These are phyloP conservation scores for Venturia pyrina DNA, from an alignment of 2,329 filamentous ascomycete genomes.

Conservation along the genomic window DNA sequence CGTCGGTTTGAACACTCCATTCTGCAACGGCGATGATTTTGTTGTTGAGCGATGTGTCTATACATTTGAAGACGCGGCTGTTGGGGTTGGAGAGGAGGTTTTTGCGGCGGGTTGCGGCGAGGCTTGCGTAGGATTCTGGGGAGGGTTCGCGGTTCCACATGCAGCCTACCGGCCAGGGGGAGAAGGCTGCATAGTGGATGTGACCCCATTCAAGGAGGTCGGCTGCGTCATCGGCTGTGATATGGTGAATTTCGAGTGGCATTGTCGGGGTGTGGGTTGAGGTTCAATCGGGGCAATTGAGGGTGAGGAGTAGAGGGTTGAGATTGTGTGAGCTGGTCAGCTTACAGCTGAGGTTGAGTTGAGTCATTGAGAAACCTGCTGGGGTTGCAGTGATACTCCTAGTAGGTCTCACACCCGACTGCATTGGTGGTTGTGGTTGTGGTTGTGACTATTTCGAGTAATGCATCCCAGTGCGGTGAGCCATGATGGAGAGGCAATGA, in stretches of 20 bases:
- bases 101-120: conserved; percentile 6
- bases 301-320: background rate
- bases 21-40: conserved; percentile 27
- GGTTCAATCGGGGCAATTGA: background rate
- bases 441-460: background rate
- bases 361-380: background rate
- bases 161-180: background rate
- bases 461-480: background rate
- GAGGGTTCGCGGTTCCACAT: conserved; percentile 20
- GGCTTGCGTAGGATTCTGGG: conserved; percentile 9
- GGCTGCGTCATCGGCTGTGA: conserved; percentile 15
- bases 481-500: background rate
- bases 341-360: background rate
- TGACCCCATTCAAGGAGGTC: conserved; percentile 22
- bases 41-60: conserved; percentile 23
- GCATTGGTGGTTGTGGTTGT: background rate
- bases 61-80: conserved; percentile 15
- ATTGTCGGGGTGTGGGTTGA: conserved; percentile 16
- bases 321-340: background rate
- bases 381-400: background rate
- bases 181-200: conserved; percentile 23
- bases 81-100: background rate
- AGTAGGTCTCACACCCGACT: background rate
- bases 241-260: conserved; percentile 25
- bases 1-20: conserved; percentile 26